These are phyloP conservation scores for Penicillium sp. DNA, from an alignment of 2,329 filamentous ascomycete genomes.

Conservation along the genomic window DNA sequence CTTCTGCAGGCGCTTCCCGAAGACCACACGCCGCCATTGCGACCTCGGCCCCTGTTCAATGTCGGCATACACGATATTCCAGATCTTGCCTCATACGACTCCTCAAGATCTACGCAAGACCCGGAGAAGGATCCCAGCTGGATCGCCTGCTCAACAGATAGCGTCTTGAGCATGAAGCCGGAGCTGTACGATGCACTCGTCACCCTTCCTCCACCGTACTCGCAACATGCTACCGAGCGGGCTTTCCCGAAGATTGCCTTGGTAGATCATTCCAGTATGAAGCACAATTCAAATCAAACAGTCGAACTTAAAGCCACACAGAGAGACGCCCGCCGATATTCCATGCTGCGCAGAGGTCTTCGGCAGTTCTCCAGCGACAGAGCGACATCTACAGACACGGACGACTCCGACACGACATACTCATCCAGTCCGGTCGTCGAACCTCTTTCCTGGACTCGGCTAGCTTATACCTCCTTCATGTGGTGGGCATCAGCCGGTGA, in stretches of 20 bases:
- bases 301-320: slow-evolving; percentile 72
- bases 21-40: slow-evolving; percentile 55
- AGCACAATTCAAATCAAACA: slow-evolving; percentile 31
- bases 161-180: slow-evolving; percentile 80
- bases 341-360: slow-evolving; percentile 62
- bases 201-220: slow-evolving; percentile 65
- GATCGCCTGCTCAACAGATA: slow-evolving; percentile 95
- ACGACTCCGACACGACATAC: slow-evolving; percentile 39
- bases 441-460: slow-evolving; percentile 55
- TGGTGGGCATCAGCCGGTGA: slow-evolving; percentile 66
- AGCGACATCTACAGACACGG: slow-evolving; percentile 23
- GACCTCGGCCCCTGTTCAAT: slow-evolving; percentile 80
- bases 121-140: slow-evolving; percentile 57
- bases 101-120: slow-evolving; percentile 35
- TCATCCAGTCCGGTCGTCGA: slow-evolving; percentile 49
- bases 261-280: slow-evolving; percentile 53
- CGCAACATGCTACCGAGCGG: slow-evolving; percentile 55
- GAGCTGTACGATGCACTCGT: slow-evolving; percentile 86
- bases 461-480: slow-evolving; percentile 60
- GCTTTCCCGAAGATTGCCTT: slow-evolving; percentile 73
- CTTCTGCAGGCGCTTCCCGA: slow-evolving; percentile 65
- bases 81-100: slow-evolving; percentile 63
- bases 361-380: slow-evolving; percentile 27
- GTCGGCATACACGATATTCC: slow-evolving; percentile 91
- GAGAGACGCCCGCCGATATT: slow-evolving; percentile 78